These are phyloP conservation scores for Phialocephala subalpina DNA, from an alignment of 2,329 filamentous ascomycete species.

Conservation along the genomic window DNA sequence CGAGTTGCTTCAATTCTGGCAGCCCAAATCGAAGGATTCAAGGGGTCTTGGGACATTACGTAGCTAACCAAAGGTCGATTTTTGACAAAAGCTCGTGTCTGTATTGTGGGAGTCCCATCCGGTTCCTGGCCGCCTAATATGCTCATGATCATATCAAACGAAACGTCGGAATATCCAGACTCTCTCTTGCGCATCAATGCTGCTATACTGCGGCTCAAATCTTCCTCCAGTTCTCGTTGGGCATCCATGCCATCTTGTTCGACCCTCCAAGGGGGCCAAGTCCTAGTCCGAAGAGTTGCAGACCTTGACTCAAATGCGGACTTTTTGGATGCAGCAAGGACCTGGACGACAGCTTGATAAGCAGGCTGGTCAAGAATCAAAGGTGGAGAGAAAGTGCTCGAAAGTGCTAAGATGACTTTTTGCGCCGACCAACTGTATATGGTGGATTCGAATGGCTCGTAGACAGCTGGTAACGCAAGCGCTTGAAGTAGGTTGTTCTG, in stretches of 20 bases:
- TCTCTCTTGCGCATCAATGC: slow-evolving; percentile 63
- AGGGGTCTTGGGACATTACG: neutral
- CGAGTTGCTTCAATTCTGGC: slow-evolving; percentile 65
- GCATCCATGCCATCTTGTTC: slow-evolving; percentile 68
- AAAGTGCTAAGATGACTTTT: slow-evolving; percentile 59
- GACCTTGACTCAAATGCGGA: slow-evolving; percentile 58
- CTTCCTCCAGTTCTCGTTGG: slow-evolving; percentile 57
- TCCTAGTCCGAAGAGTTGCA: slow-evolving; percentile 55
- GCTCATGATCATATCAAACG: slow-evolving; percentile 57
- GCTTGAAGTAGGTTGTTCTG: slow-evolving; percentile 51
- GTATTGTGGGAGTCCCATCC: slow-evolving; percentile 64
- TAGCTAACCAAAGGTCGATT: neutral
- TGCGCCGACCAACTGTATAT: slow-evolving; percentile 66
- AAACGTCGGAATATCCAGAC: slow-evolving; percentile 58
- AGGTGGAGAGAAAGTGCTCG: slow-evolving; percentile 55
- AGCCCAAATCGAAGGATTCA: slow-evolving; percentile 53
- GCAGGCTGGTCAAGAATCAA: slow-evolving; percentile 59
- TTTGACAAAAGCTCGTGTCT: slow-evolving; percentile 52
- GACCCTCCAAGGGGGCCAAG: slow-evolving; percentile 68
- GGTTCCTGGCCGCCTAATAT: slow-evolving; percentile 60
- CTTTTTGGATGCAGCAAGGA: slow-evolving; percentile 62
- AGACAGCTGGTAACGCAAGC: slow-evolving; percentile 47
- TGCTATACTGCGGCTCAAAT: slow-evolving; percentile 60
- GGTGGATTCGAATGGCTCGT: slow-evolving; percentile 48
- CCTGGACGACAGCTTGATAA: slow-evolving; percentile 62